Evolutionary conservation across 768 basidiomycete species (phyloP), one percentile per base, ranked within the genome.

Genomic region (Russula compacta): DNA sequence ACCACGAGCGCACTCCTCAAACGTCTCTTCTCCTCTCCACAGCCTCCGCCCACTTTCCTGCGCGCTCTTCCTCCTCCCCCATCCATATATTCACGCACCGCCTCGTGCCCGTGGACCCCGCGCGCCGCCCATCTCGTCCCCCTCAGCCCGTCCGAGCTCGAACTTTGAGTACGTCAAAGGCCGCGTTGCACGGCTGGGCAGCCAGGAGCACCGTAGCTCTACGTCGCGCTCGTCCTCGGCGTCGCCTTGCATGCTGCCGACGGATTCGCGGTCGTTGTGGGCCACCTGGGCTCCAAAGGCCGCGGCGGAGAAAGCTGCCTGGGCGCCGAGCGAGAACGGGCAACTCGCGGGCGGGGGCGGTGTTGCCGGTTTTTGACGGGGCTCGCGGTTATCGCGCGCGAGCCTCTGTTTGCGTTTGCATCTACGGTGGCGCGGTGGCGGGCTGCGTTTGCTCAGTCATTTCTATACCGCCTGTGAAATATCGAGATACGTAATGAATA

Each of bases 111-210:
- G 75, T 76, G 29, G 70, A 70, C 55, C 72, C 77, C 2, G 57
- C 2, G 57, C 58, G 8, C 68, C 75, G 2, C 84, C 83, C 21
- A 83, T 90, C 56, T 72, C 73, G 49, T 71, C 77, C 3, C 77
- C 3, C 75, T 92, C 21, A 82, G 85, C 17, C 24, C 24, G 0
- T 77, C 85, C 0, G 89, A 93, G 67, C 79, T 94, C 40, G 85
- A n/a, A 90, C 71, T 93, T 81, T 69, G 87, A 92, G 64, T 92
- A 85, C 70, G 88, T 93, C 59, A n/a, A 92, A 92, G 69, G 77
- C 80, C 6, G 87, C 82, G 3, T 71, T 92, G 42, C 75, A 76
- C 17, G 73, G 60, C 17, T 90, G 84, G 80, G 87, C 89, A 0
- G 72, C 74, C 69, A 75, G 81, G 42, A 86, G 80, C 67, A 83